phyloP scores from a whole-genome alignment of 2,329 filamentous ascomycete species.

The Beauveria caledonica region DNA sequence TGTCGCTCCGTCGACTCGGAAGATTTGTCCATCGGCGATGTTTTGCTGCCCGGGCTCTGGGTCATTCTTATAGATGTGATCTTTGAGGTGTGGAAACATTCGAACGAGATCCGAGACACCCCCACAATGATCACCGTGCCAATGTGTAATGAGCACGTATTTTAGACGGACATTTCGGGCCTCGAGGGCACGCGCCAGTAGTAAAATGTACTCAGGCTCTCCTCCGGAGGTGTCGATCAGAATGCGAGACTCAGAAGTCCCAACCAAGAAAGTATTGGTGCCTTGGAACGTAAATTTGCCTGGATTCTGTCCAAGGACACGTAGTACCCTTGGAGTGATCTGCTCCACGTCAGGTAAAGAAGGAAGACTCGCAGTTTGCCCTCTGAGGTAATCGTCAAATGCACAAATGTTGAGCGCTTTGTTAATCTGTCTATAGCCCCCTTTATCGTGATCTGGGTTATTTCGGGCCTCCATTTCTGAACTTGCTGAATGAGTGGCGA shows the following conservation, averaged over 20 bases:
- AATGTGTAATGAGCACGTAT: slow-evolving; percentile 59
- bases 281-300: slow-evolving; percentile 44
- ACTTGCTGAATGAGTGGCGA: background rate
- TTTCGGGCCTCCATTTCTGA: background rate
- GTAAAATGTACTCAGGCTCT: slow-evolving; percentile 45
- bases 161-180: slow-evolving; percentile 23
- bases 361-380: slow-evolving; percentile 29
- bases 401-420: slow-evolving; percentile 36
- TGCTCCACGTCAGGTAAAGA: slow-evolving; percentile 31
- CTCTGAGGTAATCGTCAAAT: slow-evolving; percentile 39
- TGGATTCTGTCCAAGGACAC: slow-evolving; percentile 35
- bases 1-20: slow-evolving; percentile 45
- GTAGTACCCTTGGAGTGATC: slow-evolving; percentile 32
- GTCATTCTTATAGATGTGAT: slow-evolving; percentile 48
- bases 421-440: slow-evolving; percentile 39
- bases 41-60: slow-evolving; percentile 32
- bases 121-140: slow-evolving; percentile 64
- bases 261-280: slow-evolving; percentile 72
- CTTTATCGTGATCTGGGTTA: slow-evolving; percentile 13
- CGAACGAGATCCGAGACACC: slow-evolving; percentile 52
- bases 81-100: slow-evolving; percentile 14
- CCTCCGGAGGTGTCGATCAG: slow-evolving; percentile 70
- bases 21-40: slow-evolving; percentile 39
- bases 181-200: slow-evolving; percentile 22
- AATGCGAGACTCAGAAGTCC: slow-evolving; percentile 51